Base-by-base conservation (phyloP, 305 asterid genomes). In the Solanum hybrid region DNA sequence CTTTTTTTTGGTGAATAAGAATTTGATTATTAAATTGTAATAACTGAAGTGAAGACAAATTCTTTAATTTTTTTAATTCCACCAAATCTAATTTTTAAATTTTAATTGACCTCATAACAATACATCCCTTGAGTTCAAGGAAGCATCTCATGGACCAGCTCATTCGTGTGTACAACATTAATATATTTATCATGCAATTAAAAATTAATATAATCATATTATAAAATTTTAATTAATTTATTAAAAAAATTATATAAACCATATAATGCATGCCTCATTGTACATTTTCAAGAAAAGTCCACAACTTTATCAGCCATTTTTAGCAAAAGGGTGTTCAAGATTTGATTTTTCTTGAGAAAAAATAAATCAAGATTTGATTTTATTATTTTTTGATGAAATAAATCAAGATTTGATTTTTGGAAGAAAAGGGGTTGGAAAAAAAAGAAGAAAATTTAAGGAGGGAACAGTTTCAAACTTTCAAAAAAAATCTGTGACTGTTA, bases 391-490 rank as follows among this genome's bases (percentile, higher is more conserved):
- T 29, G 29, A 29, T 29, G 29, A 29, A 11, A 46, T 82, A 42
- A 82, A 46, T 82, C 29, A 82, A 75, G 75, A 29, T 40, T 88
- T 93, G 76, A 73, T 92, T 92, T 87, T 38, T 36, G 32, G 51
- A 11, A n/a, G 32, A 37, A 37, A 79, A 79, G 85, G 85, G 20
- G 56, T 78, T 77, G 46, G 27, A 32, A 16, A 91, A 89, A 87
- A 71, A 89, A 89, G 85, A 89, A 77, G 80, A 79, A 46, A 84
- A 22, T 34, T 16, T 85, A 88, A 85, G 89, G 90, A 89, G 93
- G 92, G 93, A 88, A 89, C 88, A 88, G 93, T 91, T 93, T 87
- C 95, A 91, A 94, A 95, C 94, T 92, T 93, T 96, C 97, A 93
- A 96, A 96, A 96, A 96, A 20, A 20, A 75, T 60, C 88, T 12